Evolutionary conservation across 306 rosid genomes (phyloP).

Genomic region (Aeschynomene evenia): DNA sequence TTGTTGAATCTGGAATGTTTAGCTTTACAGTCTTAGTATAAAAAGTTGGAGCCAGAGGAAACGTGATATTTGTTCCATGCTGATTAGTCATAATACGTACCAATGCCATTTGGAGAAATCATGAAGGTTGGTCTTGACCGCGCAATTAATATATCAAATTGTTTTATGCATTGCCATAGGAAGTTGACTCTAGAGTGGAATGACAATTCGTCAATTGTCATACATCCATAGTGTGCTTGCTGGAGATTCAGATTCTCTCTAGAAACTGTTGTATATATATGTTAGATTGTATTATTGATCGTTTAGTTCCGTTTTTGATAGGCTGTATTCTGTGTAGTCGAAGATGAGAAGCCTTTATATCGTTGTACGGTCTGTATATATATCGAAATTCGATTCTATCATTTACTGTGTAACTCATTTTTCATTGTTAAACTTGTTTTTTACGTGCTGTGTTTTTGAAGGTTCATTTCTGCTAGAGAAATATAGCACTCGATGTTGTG

Average conservation of each 20-base stretch:
- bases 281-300: conserved; percentile 27
- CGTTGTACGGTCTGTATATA: conserved; percentile 33
- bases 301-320: conserved; percentile 35
- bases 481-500: too few relatives aligned
- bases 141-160: conserved; percentile 33
- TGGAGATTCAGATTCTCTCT: conserved; percentile 31
- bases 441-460: neutral
- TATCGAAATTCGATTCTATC: neutral
- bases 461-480: neutral
- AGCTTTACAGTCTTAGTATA: conserved; percentile 5
- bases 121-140: conserved; percentile 32
- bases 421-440: neutral
- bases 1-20: conserved; percentile 31
- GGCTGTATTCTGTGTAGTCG: conserved; percentile 38
- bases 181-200: conserved; percentile 30
- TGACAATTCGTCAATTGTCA: conserved; percentile 1
- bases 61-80: conserved; percentile 38
- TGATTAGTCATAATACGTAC: conserved; percentile 45
- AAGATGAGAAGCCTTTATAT: conserved; percentile 19
- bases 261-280: conserved; percentile 38
- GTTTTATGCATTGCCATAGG: conserved; percentile 27
- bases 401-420: neutral
- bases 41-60: conserved; percentile 34
- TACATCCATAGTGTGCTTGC: conserved; percentile 23
- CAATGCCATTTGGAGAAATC: conserved; percentile 36